These are phyloP conservation scores for Phytophthora multivora DNA, from an alignment of 352 stramenopile species.

Conservation along the genomic window DNA sequence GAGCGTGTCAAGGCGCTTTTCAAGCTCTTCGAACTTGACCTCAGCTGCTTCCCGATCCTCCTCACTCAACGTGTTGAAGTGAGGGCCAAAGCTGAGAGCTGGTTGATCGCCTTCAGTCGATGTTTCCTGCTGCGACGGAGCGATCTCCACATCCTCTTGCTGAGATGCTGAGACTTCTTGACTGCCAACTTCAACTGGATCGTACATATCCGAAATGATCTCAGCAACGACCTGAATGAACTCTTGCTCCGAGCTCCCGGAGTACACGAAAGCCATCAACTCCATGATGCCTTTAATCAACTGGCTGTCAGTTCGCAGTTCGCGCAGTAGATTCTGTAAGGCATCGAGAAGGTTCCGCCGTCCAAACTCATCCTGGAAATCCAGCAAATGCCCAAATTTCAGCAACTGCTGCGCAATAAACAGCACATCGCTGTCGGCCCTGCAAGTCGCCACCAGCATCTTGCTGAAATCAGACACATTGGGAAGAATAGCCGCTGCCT, in stretches of 20 bases:
- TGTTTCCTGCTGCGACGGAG: conserved; percentile 25
- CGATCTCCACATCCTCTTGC: conserved; percentile 24
- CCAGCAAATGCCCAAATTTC: conserved; percentile 60
- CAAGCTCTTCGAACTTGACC: conserved; percentile 67
- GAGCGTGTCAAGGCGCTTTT: conserved; percentile 58
- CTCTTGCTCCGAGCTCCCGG: conserved; percentile 70
- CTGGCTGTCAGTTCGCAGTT: conserved; percentile 57
- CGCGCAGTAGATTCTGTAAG: conserved; percentile 61
- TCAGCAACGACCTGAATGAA: conserved; percentile 82
- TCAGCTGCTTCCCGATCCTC: conserved; percentile 62
- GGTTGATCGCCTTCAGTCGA: conserved; percentile 36
- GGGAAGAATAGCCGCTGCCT: conserved; percentile 53
- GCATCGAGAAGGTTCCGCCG: conserved; percentile 70
- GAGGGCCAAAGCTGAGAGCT: conserved; percentile 27
- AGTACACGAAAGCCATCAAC: conserved; percentile 76
- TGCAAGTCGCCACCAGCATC: conserved; percentile 55
- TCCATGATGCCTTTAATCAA: conserved; percentile 77
- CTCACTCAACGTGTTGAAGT: conserved; percentile 42
- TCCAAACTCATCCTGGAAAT: conserved; percentile 85
- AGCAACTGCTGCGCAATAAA: conserved; percentile 78
- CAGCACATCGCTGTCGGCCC: conserved; percentile 50
- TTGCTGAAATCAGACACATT: conserved; percentile 79
- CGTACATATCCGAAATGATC: conserved; percentile 81
- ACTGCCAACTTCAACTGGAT: conserved; percentile 54
- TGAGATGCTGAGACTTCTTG: conserved; percentile 19